Evolutionary conservation across 441 rosid species (phyloP).

Genomic region (Flueggea neowawraea): DNA sequence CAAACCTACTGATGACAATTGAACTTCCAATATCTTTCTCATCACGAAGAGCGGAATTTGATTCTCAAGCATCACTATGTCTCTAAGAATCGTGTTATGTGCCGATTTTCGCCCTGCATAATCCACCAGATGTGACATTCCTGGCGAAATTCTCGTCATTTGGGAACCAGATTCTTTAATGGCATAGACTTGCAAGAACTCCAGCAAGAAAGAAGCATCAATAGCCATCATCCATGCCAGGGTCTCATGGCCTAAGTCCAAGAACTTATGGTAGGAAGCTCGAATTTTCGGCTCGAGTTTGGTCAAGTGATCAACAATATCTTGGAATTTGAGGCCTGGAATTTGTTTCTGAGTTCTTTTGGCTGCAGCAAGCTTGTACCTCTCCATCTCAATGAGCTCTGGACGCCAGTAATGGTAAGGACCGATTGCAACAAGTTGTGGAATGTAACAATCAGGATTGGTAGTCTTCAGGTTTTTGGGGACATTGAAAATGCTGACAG

Average conservation of each 20-base stretch:
- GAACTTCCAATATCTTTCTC: too few species aligned
- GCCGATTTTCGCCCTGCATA: too few species aligned
- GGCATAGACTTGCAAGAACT: constrained; percentile 33
- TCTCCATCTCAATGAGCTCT: constrained; percentile 65
- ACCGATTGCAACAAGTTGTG: constrained; percentile 66
- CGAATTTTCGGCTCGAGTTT: constrained; percentile 36
- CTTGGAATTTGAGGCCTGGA: constrained; percentile 22
- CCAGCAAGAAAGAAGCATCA: constrained; percentile 61
- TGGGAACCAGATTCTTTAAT: constrained; percentile 16
- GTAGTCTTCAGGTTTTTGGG: too few species aligned
- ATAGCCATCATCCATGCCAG: constrained; percentile 86
- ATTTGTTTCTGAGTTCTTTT: too few species aligned
- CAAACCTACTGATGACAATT: constrained; percentile 20
- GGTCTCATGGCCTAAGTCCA: constrained; percentile 35
- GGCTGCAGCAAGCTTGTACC: constrained; percentile 37
- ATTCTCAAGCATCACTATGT: too few species aligned
- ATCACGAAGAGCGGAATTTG: too few species aligned
- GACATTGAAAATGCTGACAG: too few species aligned
- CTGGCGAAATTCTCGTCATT: constrained; percentile 22
- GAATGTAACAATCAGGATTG: constrained; percentile 10
- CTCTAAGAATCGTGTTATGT: too few species aligned
- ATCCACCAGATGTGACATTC: constrained; percentile 26
- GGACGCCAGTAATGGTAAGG: constrained; percentile 71
- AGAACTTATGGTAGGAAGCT: constrained; percentile 31
- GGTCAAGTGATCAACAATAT: constrained; percentile 40